A percentile compares a stretch with the other conserved stretches of the same genome.
These are phyloP conservation scores for Lodderomyces oxycetoniae DNA, from an alignment of 1,139 yeast genomes.

Conservation along the genomic window DNA sequence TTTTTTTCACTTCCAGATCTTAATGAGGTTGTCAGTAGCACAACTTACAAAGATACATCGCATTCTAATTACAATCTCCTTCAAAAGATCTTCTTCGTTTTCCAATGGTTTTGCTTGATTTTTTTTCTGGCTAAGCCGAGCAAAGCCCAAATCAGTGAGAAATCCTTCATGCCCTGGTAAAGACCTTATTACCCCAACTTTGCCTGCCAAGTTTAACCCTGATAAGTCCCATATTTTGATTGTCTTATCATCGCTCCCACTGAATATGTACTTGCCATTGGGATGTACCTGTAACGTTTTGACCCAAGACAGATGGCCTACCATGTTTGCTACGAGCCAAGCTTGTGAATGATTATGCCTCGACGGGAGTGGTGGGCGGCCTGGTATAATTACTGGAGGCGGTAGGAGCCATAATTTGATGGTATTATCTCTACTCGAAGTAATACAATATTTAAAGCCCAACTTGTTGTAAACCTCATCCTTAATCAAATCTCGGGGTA, in stretches of 20 bases:
- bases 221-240: constrained; percentile 76
- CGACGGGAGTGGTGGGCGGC: constrained; percentile 55
- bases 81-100: constrained; percentile 16
- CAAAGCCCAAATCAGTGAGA: constrained; percentile 63
- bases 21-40: constrained; percentile 52
- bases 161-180: constrained; percentile 71
- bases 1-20: constrained; percentile 43
- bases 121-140: constrained; percentile 29
- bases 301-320: constrained; percentile 89
- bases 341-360: constrained; percentile 53
- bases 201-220: constrained; percentile 38
- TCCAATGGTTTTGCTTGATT: constrained; percentile 4
- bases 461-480: constrained; percentile 31
- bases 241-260: constrained; percentile 77
- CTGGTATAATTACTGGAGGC: constrained; percentile 48
- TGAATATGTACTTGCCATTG: constrained; percentile 62
- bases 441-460: constrained; percentile 65
- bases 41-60: constrained; percentile 57
- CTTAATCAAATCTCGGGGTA: constrained; percentile 29
- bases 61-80: constrained; percentile 39
- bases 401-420: constrained; percentile 76
- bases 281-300: constrained; percentile 69
- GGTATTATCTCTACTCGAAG: constrained; percentile 78
- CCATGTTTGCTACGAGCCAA: constrained; percentile 47
- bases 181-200: constrained; percentile 45